Percentiles rank a stretch among this genome's conserved stretches.
phyloP scores from a whole-genome alignment of 192 early-diverging fungal genomes.

The Paraglomus occultum region DNA sequence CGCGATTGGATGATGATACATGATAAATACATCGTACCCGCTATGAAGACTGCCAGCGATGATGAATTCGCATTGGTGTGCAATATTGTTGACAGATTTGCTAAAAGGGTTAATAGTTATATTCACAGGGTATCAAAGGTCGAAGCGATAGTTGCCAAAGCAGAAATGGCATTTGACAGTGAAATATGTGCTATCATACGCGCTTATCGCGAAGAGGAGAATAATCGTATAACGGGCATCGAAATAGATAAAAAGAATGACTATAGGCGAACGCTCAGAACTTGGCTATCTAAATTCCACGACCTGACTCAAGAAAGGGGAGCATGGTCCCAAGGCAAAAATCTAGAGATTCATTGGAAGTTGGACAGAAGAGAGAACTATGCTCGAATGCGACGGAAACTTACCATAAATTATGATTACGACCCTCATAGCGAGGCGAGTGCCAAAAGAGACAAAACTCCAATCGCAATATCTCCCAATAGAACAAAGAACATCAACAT shows the following conservation, averaged over 20 bases:
- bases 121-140: slow-evolving; percentile 6
- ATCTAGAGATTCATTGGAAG: slow-evolving; percentile 28
- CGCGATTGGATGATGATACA: slow-evolving; percentile 26
- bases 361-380: slow-evolving; percentile 27
- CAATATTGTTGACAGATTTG: slow-evolving; percentile 3
- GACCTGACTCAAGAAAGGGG: slow-evolving; percentile 30
- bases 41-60: slow-evolving; percentile 27
- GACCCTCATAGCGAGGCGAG: slow-evolving; percentile 28
- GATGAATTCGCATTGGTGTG: slow-evolving; percentile 20
- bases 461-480: background rate
- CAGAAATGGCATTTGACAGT: slow-evolving; percentile 9
- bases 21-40: slow-evolving; percentile 13
- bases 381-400: slow-evolving; percentile 25
- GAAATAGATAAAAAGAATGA: slow-evolving; percentile 31
- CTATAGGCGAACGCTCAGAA: slow-evolving; percentile 2
- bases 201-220: slow-evolving; percentile 18
- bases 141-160: background rate
- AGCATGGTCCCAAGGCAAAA: slow-evolving; percentile 11
- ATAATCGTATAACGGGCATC: background rate
- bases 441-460: slow-evolving; percentile 28
- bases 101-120: slow-evolving; percentile 16
- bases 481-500: slow-evolving; percentile 14
- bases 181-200: slow-evolving; percentile 12
- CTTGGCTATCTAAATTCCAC: slow-evolving; percentile 29
- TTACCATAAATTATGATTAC: slow-evolving; percentile 30